phyloP scores from a whole-genome alignment of 2,329 filamentous ascomycete genomes.

The Harringtonia lauricola region DNA sequence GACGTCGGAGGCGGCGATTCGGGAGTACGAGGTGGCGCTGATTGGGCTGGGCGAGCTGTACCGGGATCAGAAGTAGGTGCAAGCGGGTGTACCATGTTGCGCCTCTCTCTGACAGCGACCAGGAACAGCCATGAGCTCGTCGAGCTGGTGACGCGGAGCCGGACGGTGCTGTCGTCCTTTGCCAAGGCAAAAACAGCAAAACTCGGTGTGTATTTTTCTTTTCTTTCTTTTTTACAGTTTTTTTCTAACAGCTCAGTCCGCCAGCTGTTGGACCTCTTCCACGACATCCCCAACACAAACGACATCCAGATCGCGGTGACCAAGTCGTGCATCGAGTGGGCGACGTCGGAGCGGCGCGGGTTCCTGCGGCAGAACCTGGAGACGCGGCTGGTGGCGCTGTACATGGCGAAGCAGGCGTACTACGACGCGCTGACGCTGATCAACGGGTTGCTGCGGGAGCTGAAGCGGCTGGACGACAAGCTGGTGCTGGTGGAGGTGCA shows the following conservation, averaged over 20 bases:
- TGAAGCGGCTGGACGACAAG: slow-evolving; percentile 98
- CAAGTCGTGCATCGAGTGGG: slow-evolving; percentile 99
- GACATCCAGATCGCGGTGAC: slow-evolving; percentile 92
- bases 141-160: slow-evolving; percentile 79
- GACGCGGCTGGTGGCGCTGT: slow-evolving; percentile 82
- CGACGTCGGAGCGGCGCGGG: slow-evolving; percentile 81
- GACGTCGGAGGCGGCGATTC: slow-evolving; percentile 72
- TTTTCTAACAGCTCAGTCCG: slow-evolving; percentile 53
- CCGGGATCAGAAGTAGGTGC: slow-evolving; percentile 67
- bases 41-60: slow-evolving; percentile 87
- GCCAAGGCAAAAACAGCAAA: slow-evolving; percentile 99
- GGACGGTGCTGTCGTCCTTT: slow-evolving; percentile 86
- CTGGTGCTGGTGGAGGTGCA: slow-evolving; percentile 96
- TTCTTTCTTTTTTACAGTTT: not conserved
- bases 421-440: slow-evolving; percentile 95
- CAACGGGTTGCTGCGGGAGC: slow-evolving; percentile 88
- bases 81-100: too few relatives aligned
- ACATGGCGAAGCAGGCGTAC: slow-evolving; percentile 96
- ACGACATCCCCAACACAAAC: slow-evolving; percentile 84
- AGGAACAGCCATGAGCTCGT: slow-evolving; percentile 79
- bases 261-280: slow-evolving; percentile 91
- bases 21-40: slow-evolving; percentile 84
- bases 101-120: not conserved
- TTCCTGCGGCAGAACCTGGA: slow-evolving; percentile 98
- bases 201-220: slow-evolving; percentile 53